Evolutionary conservation across 2,329 filamentous ascomycete genomes (phyloP).

Genomic region (Annulohypoxylon truncatum): DNA sequence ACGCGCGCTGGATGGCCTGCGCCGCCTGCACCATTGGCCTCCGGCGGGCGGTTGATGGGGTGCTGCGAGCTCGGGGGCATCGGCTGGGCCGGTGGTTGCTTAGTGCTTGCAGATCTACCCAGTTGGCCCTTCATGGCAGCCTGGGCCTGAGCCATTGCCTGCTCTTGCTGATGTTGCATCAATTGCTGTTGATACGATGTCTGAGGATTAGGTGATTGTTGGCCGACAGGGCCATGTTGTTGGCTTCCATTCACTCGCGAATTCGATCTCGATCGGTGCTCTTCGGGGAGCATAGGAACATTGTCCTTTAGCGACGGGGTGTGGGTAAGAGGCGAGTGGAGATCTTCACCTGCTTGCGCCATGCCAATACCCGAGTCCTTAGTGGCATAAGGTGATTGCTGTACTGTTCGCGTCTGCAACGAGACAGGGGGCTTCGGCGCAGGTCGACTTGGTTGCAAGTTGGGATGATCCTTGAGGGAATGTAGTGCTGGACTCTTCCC

Average conservation of each 20-base stretch:
- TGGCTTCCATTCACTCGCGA: conserved; percentile 69
- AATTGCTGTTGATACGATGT: conserved; percentile 71
- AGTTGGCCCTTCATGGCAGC: conserved; percentile 79
- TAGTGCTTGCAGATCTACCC: conserved; percentile 79
- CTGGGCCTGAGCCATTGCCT: conserved; percentile 82
- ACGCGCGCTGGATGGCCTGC: conserved; percentile 52
- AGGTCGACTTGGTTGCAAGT: conserved; percentile 81
- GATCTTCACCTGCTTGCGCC: conserved; percentile 68
- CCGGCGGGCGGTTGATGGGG: conserved; percentile 45
- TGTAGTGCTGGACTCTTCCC: conserved; percentile 57
- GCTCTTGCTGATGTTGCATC: conserved; percentile 86
- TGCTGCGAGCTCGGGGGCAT: conserved; percentile 66
- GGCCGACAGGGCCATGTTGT: conserved; percentile 61
- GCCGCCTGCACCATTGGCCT: conserved; percentile 46
- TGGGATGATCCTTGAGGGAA: conserved; percentile 63
- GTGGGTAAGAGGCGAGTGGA: conserved; percentile 56
- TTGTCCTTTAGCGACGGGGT: conserved; percentile 63
- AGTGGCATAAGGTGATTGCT: conserved; percentile 65
- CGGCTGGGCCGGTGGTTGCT: conserved; percentile 65
- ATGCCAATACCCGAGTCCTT: conserved; percentile 75
- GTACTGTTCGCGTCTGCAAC: conserved; percentile 67
- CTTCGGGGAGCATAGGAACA: conserved; percentile 71
- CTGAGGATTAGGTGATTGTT: conserved; percentile 55
- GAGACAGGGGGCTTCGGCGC: conserved; percentile 86
- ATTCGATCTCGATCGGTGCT: conserved; percentile 76